Percentiles rank a stretch among this genome's conserved stretches.
These are phyloP conservation scores for Areca catechu DNA, from an alignment of 176 grass and related monocot species.

Conservation along the genomic window DNA sequence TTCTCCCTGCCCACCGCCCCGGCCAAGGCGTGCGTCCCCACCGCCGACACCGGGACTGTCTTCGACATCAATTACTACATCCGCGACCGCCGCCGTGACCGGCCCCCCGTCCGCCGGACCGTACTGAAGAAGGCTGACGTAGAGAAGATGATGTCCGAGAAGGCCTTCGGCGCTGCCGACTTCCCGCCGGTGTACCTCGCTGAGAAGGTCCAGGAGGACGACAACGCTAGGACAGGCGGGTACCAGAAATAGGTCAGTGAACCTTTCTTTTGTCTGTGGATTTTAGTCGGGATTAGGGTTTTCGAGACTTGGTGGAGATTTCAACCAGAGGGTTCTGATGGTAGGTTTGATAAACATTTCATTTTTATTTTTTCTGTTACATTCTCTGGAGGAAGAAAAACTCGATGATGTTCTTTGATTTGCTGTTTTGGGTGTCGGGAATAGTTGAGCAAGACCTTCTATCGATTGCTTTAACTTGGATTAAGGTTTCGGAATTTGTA, in stretches of 20 bases:
- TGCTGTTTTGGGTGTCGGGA: too few species aligned
- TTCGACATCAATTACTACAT: conserved; percentile 93
- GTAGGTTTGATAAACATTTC: too few species aligned
- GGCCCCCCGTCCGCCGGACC: conserved; percentile 63
- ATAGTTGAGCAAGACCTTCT: too few species aligned
- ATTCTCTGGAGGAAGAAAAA: too few species aligned
- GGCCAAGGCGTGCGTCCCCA: conserved; percentile 41
- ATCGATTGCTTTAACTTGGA: too few species aligned
- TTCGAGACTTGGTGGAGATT: neutral
- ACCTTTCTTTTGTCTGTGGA: neutral
- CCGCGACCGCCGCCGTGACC: conserved; percentile 59
- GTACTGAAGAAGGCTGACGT: conserved; percentile 67
- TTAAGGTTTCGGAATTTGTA: too few species aligned
- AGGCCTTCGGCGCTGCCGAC: conserved; percentile 56
- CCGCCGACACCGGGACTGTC: conserved; percentile 68
- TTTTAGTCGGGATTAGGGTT: conserved; percentile 25
- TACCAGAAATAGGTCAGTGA: conserved; percentile 57
- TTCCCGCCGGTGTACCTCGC: conserved; percentile 63
- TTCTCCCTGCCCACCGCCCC: conserved; percentile 56
- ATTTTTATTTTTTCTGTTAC: too few species aligned
- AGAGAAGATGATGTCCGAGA: conserved; percentile 72
- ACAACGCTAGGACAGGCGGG: conserved; percentile 45
- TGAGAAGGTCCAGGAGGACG: conserved; percentile 58
- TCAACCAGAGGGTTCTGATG: too few species aligned
- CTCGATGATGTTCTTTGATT: too few species aligned